A percentile compares a stretch with the other conserved stretches of the same genome.
phyloP scores from a whole-genome alignment of 2,329 filamentous ascomycete genomes.

The Botrytis cinerea region DNA sequence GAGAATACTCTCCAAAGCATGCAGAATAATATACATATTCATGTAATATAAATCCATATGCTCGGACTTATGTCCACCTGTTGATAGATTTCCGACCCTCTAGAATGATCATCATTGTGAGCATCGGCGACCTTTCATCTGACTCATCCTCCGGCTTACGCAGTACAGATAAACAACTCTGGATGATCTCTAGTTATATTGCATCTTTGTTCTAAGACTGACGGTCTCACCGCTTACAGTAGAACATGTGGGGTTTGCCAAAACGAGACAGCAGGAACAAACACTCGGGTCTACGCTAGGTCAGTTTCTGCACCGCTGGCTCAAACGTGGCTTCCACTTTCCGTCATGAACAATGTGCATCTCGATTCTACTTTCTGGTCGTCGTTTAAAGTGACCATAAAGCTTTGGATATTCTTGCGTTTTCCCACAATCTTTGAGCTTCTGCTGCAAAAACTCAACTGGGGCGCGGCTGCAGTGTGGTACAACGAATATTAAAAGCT shows the following conservation, averaged over 20 bases:
- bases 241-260: background rate
- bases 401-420: too few relatives aligned
- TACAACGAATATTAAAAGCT: background rate
- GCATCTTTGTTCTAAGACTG: background rate
- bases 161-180: background rate
- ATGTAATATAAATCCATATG: background rate
- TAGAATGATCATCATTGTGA: background rate
- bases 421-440: background rate
- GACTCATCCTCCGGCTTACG: constrained; percentile 11
- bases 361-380: background rate
- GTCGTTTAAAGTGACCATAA: background rate
- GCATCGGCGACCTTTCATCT: constrained; percentile 13
- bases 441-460: background rate
- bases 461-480: background rate
- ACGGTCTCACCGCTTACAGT: background rate
- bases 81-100: background rate
- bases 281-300: constrained; percentile 1
- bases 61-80: background rate
- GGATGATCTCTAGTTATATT: background rate
- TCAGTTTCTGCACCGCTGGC: background rate
- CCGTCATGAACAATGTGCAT: background rate
- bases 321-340: background rate
- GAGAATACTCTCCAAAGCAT: background rate
- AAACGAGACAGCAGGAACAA: background rate
- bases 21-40: background rate